phyloP scores from a whole-genome alignment of 192 early-diverging fungal genomes.

The Backusella parvicylindrica region DNA sequence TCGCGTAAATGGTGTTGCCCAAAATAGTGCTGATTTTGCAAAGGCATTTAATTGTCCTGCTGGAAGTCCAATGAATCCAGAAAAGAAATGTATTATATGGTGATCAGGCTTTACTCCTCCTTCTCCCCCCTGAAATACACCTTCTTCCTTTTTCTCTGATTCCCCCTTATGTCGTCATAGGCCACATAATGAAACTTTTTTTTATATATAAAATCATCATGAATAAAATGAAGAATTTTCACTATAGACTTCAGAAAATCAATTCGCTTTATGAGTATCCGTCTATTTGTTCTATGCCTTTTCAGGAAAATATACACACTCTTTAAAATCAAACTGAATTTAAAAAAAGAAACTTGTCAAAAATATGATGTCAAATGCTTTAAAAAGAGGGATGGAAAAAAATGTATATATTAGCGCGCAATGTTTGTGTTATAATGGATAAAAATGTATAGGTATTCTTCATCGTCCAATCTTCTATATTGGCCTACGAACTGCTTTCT shows the following conservation, averaged over 20 bases:
- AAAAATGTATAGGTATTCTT: not conserved
- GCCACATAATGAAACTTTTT: too few species aligned
- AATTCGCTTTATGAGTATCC: not conserved
- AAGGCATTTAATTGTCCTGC: slow-evolving; percentile 61
- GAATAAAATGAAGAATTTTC: too few species aligned
- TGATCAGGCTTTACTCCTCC: not conserved
- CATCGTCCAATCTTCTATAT: not conserved
- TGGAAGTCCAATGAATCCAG: slow-evolving; percentile 63
- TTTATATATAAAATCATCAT: too few species aligned
- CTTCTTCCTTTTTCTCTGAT: not conserved
- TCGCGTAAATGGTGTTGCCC: slow-evolving; percentile 64
- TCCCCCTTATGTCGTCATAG: not conserved
- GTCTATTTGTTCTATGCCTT: not conserved
- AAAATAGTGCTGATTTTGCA: slow-evolving; percentile 61
- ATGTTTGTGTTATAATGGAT: not conserved
- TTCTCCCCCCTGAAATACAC: not conserved
- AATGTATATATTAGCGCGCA: not conserved
- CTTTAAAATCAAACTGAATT: not conserved
- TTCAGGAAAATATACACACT: not conserved
- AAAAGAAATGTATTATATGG: slow-evolving; percentile 45
- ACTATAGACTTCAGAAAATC: too few species aligned
- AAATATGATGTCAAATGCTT: not conserved
- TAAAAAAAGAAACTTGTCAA: not conserved
- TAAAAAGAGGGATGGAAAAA: not conserved
- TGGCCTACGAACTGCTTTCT: not conserved